Conservation (phyloP, 345 rosid genomes). For the Adansonia digitata region DNA sequence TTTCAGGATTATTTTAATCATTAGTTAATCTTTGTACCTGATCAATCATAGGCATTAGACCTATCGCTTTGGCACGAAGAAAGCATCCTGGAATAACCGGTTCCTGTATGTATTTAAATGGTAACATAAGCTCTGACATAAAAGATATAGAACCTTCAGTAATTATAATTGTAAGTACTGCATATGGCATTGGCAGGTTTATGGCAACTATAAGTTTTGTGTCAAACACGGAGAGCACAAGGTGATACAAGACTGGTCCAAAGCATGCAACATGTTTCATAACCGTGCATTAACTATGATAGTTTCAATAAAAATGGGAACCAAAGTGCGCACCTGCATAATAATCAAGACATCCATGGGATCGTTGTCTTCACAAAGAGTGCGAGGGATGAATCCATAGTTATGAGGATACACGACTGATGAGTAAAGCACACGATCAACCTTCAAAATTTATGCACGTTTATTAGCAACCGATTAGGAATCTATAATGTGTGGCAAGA, state of each 20-base stretch:
- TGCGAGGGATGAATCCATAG: conserved; percentile 97
- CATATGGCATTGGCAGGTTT: background rate
- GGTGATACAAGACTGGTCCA: background rate
- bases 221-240: background rate
- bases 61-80: conserved; percentile 94
- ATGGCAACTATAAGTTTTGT: background rate
- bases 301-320: background rate
- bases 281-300: background rate
- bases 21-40: conserved; percentile 46
- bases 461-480: conserved; percentile 17
- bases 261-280: background rate
- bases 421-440: conserved; percentile 88
- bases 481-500: background rate
- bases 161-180: background rate
- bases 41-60: conserved; percentile 99
- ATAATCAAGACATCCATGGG: conserved; percentile 94
- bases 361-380: conserved; percentile 95
- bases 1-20: conserved; percentile 10
- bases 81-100: conserved; percentile 98
- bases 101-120: conserved; percentile 42
- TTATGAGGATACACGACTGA: conserved; percentile 99
- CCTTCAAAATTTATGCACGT: conserved; percentile 39
- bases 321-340: conserved; percentile 69
- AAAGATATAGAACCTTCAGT: background rate
- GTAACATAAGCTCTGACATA: background rate